A percentile compares a stretch with the other conserved stretches of the same genome.
phyloP scores from a whole-genome alignment of 331 rosid genomes.

The Quercus tomentella region DNA sequence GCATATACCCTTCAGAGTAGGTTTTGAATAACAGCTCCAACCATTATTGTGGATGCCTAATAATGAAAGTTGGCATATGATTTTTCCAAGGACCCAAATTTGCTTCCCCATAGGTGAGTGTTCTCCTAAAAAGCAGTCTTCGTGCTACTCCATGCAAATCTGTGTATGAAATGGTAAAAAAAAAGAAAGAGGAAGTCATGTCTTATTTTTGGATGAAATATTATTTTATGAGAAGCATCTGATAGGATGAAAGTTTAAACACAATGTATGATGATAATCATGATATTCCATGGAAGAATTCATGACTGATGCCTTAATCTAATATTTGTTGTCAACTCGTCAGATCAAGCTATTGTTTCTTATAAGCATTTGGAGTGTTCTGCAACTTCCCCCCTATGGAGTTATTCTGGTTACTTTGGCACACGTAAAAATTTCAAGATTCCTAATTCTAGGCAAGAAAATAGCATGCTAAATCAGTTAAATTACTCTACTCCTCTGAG shows the following conservation, averaged over 20 bases:
- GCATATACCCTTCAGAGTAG: slow-evolving; percentile 53
- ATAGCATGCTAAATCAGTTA: slow-evolving; percentile 40
- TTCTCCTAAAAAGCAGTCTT: not conserved
- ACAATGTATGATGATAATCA: not conserved
- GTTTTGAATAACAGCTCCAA: slow-evolving; percentile 56
- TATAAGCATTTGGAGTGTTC: slow-evolving; percentile 72
- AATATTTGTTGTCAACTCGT: not conserved
- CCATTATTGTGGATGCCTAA: slow-evolving; percentile 60
- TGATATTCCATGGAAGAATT: slow-evolving; percentile 1
- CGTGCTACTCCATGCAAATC: not conserved
- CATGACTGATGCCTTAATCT: not conserved
- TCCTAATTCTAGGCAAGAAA: slow-evolving; percentile 59
- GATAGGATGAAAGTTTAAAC: not conserved
- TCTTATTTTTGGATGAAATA: not conserved
- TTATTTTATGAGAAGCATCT: not conserved
- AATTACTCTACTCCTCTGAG: slow-evolving; percentile 41
- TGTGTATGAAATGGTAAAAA: not conserved
- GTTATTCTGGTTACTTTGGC: slow-evolving; percentile 62
- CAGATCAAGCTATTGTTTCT: not conserved
- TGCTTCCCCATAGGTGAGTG: slow-evolving; percentile 50
- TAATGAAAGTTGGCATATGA: slow-evolving; percentile 43
- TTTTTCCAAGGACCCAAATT: slow-evolving; percentile 51
- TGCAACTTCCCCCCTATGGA: slow-evolving; percentile 71
- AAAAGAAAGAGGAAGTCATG: not conserved
- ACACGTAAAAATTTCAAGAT: slow-evolving; percentile 46